Percentiles rank a stretch among this genome's conserved stretches.
phyloP scores from a whole-genome alignment of 2,329 filamentous ascomycete genomes.

The Diplodia mutila region DNA sequence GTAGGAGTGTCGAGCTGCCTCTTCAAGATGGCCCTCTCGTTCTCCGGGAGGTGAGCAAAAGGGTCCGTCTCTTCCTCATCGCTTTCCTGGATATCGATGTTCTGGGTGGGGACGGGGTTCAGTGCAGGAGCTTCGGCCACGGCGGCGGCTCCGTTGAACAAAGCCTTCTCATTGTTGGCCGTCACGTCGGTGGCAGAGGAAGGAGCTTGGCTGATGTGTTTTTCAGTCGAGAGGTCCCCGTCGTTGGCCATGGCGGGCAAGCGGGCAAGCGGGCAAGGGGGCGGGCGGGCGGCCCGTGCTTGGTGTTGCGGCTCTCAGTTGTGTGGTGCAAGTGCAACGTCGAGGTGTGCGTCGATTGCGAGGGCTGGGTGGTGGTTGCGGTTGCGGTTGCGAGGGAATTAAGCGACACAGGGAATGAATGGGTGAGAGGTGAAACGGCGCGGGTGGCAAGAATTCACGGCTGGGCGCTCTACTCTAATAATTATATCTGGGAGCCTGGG shows the following conservation, averaged over 20 bases:
- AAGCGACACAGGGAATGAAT: not conserved
- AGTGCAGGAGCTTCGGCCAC: slow-evolving; percentile 3
- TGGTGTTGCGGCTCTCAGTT: not conserved
- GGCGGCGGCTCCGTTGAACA: slow-evolving; percentile 2
- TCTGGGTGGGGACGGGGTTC: not conserved
- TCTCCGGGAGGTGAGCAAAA: slow-evolving; percentile 64
- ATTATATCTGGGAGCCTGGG: slow-evolving; percentile 3
- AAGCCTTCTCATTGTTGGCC: slow-evolving; percentile 24
- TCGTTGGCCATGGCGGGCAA: slow-evolving; percentile 14
- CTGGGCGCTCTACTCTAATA: not conserved
- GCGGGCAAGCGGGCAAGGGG: no score
- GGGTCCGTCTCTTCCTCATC: slow-evolving; percentile 55
- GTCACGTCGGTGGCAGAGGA: slow-evolving; percentile 18
- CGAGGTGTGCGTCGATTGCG: no score
- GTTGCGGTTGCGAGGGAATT: no score
- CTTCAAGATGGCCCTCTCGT: slow-evolving; percentile 70
- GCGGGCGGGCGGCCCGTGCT: not conserved
- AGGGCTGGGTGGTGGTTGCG: no score
- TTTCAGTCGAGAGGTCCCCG: not conserved
- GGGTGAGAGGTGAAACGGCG: not conserved
- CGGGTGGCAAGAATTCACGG: not conserved
- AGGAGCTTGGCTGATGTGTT: slow-evolving; percentile 11
- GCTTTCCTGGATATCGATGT: slow-evolving; percentile 36
- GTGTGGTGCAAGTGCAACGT: not conserved
- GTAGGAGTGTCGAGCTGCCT: slow-evolving; percentile 69